phyloP scores from a whole-genome alignment of 2,329 filamentous ascomycete genomes.

The Ceratocystis albifundus region DNA sequence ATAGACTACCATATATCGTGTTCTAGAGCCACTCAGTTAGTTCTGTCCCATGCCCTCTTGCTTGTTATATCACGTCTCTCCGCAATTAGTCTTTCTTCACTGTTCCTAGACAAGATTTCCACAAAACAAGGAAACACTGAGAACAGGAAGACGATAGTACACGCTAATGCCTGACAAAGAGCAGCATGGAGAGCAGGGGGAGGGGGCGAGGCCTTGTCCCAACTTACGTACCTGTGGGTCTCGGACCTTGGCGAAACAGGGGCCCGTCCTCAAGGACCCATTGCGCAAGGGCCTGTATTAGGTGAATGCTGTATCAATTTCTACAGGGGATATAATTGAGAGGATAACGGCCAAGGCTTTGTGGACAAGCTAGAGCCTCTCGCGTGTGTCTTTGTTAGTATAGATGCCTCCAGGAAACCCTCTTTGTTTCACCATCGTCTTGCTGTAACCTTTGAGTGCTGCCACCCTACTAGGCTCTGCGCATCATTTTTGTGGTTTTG shows the following conservation, averaged over 20 bases:
- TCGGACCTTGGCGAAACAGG: slow-evolving; percentile 11
- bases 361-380: background rate
- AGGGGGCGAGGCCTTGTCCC: background rate
- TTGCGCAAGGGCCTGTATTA: background rate
- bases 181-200: background rate
- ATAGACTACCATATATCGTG: background rate
- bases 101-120: slow-evolving; percentile 1
- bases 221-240: background rate
- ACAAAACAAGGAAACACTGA: background rate
- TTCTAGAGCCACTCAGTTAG: background rate
- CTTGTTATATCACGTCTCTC: background rate
- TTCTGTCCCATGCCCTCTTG: background rate
- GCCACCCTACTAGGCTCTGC: no score
- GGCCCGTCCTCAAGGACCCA: background rate
- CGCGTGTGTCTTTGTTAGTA: background rate
- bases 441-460: background rate
- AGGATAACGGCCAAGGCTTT: background rate
- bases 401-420: background rate
- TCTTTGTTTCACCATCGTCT: slow-evolving; percentile 1
- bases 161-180: background rate
- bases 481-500: background rate
- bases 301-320: background rate
- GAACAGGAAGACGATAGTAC: background rate
- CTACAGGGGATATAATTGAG: slow-evolving; percentile 6
- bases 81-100: background rate